Base-by-base conservation (phyloP, 2,329 filamentous ascomycete genomes). In the Hypoxylon sp. region DNA sequence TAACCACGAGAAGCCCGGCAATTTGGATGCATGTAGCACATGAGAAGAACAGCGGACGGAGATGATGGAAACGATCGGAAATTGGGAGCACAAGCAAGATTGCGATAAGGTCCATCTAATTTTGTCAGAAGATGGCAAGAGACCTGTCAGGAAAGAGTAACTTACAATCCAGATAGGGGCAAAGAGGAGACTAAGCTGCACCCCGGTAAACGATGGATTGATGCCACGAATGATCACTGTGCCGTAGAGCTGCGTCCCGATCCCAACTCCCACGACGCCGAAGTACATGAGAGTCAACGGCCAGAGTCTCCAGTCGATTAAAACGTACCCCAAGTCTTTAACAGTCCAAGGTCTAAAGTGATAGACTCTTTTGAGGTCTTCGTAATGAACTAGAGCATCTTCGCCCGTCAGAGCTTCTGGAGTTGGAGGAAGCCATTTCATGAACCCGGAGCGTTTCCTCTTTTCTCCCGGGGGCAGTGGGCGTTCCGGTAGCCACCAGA, bases 401-500 rank as follows among this genome's bases (percentile, higher is more conserved):
- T 92, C 88, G 1, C 93, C 93, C 0, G 82, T 89, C 57, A 97
- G 84, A 0, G 90, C 93, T 49, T 94, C 93, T 3, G 87, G 87
- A 40, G 89, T 88, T 25, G 84, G 76, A 0, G 94, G 94, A 3
- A 97, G 79, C 84, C 87, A 95, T 62, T 84, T 89, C 70, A 87
- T 81, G 75, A 89, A 83, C 51, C 86, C 84, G 4, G 80, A 84
- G 22, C 81, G 81, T 37, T 82, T 74, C 11, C 86, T 83, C 57
- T 81, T 79, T 77, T 92, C 82, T n/a, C 92, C 93, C 0, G 94
- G 94, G 0, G 90, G 85, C 2, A 92, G 82, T 2, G 94, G 94
- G 2, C 94, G 89, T 74, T 97, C 94, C 0, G 94, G 94, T 7
- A 97, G 86, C 94, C 94, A 97, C 93, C 93, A 97, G 2, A 97